Evolutionary conservation across 371 early-diverging fungal genomes (phyloP), one percentile per base, ranked within the genome.

Genomic region (Lichtheimia ramosa): DNA sequence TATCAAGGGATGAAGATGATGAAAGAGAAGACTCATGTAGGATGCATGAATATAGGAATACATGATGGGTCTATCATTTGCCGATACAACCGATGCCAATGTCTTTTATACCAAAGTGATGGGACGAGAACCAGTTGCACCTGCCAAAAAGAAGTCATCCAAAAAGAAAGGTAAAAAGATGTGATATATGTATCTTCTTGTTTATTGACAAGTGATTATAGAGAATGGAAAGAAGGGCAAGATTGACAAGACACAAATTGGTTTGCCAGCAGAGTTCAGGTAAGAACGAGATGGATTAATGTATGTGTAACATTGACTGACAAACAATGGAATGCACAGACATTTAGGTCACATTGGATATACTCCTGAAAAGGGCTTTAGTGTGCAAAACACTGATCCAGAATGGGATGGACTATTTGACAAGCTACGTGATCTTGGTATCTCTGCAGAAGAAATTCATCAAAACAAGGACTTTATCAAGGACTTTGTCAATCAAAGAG

Each of bases 41-140:
- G 3, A 7, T 34, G 34, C 34, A 54, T 43, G 20, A 8, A 21
- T 48, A 15, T 54, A 92, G 90, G 80, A 86, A 65, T 85, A 84
- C 54, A 81, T 89, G 67, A 86, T 87, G 24, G 97, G 92, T 12
- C 81, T 96, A 39, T 92, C 92, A 0, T 96, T 96, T 70, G 87
- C 91, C 12, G 90, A 95, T 65, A 88, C 84, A 34, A 76, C 73
- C 41, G 97, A 96, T 59, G 95, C 97, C 0, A 56, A 75, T 20
- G 80, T 82, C 21, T 94, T 96, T 71, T 85, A 81, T 61, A 83
- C 83, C 40, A 89, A 88, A 64, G 83, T 91, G 12, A 68, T 70
- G 3, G 79, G 78, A 24, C 83, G 89, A 39, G 83, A 86, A 52
- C 46, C 60, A 14, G 61, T 69, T 58, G 70, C 58, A 43, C 57